Evolutionary conservation across 257 asterid genomes (phyloP).

Genomic region (Solanum gracilifrons): DNA sequence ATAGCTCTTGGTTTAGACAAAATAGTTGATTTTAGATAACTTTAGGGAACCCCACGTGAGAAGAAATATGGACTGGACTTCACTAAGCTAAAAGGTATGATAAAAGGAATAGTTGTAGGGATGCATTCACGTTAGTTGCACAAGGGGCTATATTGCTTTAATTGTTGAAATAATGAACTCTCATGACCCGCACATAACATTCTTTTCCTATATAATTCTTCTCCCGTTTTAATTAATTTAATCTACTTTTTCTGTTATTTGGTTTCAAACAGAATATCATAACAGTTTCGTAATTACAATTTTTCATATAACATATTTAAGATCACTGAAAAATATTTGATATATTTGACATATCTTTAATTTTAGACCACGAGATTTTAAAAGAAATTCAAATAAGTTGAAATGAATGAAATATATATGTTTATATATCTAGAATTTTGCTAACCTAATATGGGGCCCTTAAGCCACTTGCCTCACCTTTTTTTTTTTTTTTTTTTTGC

Average conservation of each 20-base stretch:
- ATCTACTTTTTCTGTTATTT: no score
- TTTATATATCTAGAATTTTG: neutral
- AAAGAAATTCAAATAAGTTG: neutral
- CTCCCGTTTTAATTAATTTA: neutral
- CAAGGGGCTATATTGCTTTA: neutral
- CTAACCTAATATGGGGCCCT: neutral
- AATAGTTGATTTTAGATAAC: neutral
- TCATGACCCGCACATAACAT: neutral
- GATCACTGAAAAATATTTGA: no score
- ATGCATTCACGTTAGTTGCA: neutral
- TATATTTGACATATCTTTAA: no score
- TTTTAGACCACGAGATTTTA: no score
- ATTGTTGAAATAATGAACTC: neutral
- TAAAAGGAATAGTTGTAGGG: neutral
- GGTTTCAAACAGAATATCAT: rapidly evolving
- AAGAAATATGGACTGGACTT: neutral
- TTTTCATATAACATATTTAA: no score
- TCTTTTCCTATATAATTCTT: neutral
- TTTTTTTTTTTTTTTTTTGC: no score
- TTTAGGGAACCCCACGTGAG: neutral
- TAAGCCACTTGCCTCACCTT: no score
- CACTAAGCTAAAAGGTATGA: neutral
- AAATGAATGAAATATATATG: neutral
- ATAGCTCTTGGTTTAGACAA: neutral
- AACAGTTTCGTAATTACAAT: no score